phyloP scores from a whole-genome alignment of 2,329 filamentous ascomycete genomes.

The Cephalotrichum gorgonifer region DNA sequence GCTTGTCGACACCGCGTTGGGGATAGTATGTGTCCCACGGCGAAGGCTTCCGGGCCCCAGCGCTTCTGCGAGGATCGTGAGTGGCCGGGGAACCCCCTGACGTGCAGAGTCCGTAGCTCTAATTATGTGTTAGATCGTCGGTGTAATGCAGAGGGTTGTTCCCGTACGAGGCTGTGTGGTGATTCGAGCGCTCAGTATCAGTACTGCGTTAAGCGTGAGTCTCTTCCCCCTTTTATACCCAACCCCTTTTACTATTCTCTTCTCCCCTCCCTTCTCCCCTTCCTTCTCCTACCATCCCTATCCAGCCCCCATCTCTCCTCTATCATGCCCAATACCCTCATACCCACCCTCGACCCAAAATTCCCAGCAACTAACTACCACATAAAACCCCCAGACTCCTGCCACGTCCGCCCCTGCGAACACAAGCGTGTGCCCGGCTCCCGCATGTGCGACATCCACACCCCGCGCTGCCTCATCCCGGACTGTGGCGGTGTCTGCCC shows the following conservation, averaged over 20 bases:
- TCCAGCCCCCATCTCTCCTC: neutral
- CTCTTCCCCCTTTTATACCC: neutral
- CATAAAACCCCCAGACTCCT: conserved; percentile 7
- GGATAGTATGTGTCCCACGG: conserved; percentile 10
- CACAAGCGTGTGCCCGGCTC: conserved; percentile 8
- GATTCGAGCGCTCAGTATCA: conserved; percentile 8
- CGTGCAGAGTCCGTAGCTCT: neutral
- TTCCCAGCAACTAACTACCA: neutral
- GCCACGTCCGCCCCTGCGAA: conserved; percentile 7
- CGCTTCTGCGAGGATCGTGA: conserved; percentile 11
- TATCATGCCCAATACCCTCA: neutral
- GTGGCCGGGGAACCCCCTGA: neutral
- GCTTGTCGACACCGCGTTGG: conserved; percentile 10
- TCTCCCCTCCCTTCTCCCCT: too few species aligned
- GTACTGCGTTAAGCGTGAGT: conserved; percentile 10
- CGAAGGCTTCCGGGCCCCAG: conserved; percentile 5
- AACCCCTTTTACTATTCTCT: too few species aligned
- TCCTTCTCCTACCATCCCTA: too few species aligned
- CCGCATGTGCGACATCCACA: conserved; percentile 9
- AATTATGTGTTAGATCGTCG: conserved; percentile 5
- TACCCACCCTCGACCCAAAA: neutral
- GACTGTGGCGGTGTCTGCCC: conserved; percentile 6
- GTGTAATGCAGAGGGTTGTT: conserved; percentile 8
- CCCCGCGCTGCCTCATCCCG: conserved; percentile 10
- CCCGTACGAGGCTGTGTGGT: conserved; percentile 4